These are phyloP conservation scores for Singerocomus inundabilis DNA, from an alignment of 1,284 basidiomycete genomes.

Conservation along the genomic window DNA sequence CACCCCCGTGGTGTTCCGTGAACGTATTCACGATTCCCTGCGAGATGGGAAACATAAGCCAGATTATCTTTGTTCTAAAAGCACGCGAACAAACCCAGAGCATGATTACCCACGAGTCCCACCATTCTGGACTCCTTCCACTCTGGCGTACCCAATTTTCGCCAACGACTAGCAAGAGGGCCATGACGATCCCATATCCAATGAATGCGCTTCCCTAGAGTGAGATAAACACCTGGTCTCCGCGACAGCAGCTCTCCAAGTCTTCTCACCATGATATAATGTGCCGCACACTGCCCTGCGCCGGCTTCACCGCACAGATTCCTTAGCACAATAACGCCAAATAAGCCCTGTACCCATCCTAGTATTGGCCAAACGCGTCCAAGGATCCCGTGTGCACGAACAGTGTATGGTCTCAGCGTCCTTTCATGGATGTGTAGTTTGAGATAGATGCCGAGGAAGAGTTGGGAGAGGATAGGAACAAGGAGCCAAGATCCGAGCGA, in stretches of 20 bases:
- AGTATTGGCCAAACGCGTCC: conserved; percentile 87
- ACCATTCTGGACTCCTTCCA: conserved; percentile 82
- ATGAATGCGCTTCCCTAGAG: conserved; percentile 76
- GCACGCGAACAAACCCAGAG: conserved; percentile 64
- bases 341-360: conserved; percentile 86
- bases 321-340: conserved; percentile 63
- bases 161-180: conserved; percentile 80
- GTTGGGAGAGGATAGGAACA: conserved; percentile 65
- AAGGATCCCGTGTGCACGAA: conserved; percentile 73
- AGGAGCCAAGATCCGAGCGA: conserved; percentile 69
- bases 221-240: neutral
- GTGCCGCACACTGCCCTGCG: conserved; percentile 83
- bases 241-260: neutral
- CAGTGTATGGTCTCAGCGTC: conserved; percentile 71
- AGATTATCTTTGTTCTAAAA: neutral
- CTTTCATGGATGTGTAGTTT: conserved; percentile 90
- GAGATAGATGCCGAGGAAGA: conserved; percentile 81
- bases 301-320: conserved; percentile 70
- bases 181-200: conserved; percentile 83
- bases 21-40: conserved; percentile 80
- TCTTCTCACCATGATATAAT: conserved; percentile 79
- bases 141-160: conserved; percentile 77
- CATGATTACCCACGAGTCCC: conserved; percentile 88
- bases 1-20: conserved; percentile 81
- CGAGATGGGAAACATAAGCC: conserved; percentile 1